Percentiles rank a stretch among this genome's conserved stretches.
These are phyloP conservation scores for Gleditsia sinensis DNA, from an alignment of 306 rosid species.

Conservation along the genomic window DNA sequence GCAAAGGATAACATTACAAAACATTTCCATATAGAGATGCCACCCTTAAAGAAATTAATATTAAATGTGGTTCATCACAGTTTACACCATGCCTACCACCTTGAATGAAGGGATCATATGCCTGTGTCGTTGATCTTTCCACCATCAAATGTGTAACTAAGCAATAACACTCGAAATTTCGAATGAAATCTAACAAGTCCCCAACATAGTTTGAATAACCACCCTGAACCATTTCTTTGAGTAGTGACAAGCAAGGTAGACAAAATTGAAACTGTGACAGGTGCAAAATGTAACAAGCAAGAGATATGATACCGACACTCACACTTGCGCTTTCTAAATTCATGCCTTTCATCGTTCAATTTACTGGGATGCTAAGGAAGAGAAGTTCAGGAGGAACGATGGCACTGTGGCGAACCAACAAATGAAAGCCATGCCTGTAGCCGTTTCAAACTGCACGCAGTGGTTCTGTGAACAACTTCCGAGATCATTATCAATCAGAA, in stretches of 20 bases:
- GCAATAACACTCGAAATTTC: conserved; percentile 15
- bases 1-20: neutral
- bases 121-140: conserved; percentile 1
- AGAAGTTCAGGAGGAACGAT: conserved; percentile 75
- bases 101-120: neutral
- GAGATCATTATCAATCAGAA: conserved; percentile 80
- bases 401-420: conserved; percentile 83
- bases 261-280: neutral
- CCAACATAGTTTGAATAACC: neutral
- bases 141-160: neutral
- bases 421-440: conserved; percentile 89
- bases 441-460: conserved; percentile 78
- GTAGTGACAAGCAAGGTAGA: neutral
- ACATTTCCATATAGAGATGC: neutral
- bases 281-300: conserved; percentile 10
- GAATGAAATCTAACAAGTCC: neutral
- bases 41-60: neutral
- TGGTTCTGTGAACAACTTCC: conserved; percentile 59
- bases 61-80: neutral
- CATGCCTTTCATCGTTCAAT: neutral
- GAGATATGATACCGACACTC: conserved; percentile 13
- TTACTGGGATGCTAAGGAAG: conserved; percentile 73
- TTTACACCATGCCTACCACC: conserved; percentile 20
- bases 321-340: conserved; percentile 26
- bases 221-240: neutral